phyloP scores from a whole-genome alignment of 192 early-diverging fungal species.

The Coemansia sp. region DNA sequence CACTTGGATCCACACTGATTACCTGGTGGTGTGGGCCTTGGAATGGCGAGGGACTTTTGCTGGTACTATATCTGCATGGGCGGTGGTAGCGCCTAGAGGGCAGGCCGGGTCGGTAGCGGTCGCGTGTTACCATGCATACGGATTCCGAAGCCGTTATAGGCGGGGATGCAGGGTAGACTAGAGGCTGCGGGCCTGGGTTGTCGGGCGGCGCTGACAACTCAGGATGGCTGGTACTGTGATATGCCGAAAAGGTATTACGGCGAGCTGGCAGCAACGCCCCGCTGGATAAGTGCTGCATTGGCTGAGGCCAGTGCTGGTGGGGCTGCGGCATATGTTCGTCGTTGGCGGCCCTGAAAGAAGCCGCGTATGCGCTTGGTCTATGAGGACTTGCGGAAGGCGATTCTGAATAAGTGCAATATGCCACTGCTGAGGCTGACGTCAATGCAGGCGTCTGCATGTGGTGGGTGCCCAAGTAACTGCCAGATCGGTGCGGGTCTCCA shows the following conservation, averaged over 20 bases:
- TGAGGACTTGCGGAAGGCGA: not conserved
- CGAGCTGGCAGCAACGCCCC: slow-evolving; percentile 2
- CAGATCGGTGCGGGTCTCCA: not conserved
- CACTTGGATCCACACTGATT: not conserved
- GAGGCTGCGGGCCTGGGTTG: not conserved
- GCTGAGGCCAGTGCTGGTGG: not conserved
- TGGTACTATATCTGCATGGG: not conserved
- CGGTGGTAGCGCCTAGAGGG: slow-evolving; percentile 8
- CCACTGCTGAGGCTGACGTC: not conserved
- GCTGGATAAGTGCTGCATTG: not conserved
- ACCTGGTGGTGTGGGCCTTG: not conserved
- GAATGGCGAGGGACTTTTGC: slow-evolving; percentile 7
- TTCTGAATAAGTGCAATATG: not conserved
- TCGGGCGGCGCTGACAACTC: not conserved
- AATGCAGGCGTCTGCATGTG: slow-evolving; percentile 5
- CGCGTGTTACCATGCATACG: slow-evolving; percentile 9
- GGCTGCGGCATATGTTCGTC: not conserved
- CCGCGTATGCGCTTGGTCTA: not conserved
- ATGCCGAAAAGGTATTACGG: slow-evolving; percentile 27
- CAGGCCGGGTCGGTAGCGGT: slow-evolving; percentile 19
- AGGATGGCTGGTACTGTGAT: not conserved
- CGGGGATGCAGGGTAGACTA: not conserved
- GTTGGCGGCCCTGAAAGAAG: not conserved
- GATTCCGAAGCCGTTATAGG: not conserved
- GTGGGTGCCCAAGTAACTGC: not conserved